Evolutionary conservation across 2,329 filamentous ascomycete genomes (phyloP).

Genomic region (Ophiostoma angusticollis): DNA sequence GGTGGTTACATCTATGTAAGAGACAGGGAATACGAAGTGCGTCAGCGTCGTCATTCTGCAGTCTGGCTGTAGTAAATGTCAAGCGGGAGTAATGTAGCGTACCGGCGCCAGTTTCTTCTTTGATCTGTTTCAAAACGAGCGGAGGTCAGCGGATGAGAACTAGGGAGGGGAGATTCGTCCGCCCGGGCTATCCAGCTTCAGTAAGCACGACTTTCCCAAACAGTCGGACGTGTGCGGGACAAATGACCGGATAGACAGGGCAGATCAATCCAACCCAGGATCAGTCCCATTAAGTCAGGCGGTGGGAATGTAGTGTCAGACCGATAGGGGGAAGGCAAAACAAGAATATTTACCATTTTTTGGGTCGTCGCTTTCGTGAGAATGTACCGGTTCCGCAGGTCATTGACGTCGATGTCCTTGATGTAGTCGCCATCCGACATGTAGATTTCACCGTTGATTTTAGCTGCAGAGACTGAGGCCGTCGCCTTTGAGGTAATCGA

Average conservation of each 20-base stretch:
- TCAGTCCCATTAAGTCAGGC: slow-evolving; percentile 17
- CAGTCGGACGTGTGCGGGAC: too few relatives aligned
- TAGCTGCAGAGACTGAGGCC: slow-evolving; percentile 28
- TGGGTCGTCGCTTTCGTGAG: slow-evolving; percentile 94
- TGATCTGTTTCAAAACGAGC: slow-evolving; percentile 75
- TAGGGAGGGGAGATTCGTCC: slow-evolving; percentile 37
- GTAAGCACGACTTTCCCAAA: slow-evolving; percentile 59
- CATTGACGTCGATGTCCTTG: slow-evolving; percentile 98
- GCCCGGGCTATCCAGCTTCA: slow-evolving; percentile 50
- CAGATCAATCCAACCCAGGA: slow-evolving; percentile 18
- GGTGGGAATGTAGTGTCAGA: slow-evolving; percentile 11
- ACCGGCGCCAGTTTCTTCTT: slow-evolving; percentile 99
- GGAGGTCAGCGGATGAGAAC: slow-evolving; percentile 90
- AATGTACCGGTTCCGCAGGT: slow-evolving; percentile 89
- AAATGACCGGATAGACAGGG: slow-evolving; percentile 12
- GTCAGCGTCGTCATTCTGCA: slow-evolving; percentile 11
- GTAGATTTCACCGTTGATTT: slow-evolving; percentile 79
- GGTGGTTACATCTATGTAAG: slow-evolving; percentile 92
- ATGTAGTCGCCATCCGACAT: slow-evolving; percentile 95
- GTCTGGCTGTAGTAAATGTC: background rate
- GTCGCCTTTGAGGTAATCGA: slow-evolving; percentile 31
- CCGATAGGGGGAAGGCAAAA: slow-evolving; percentile 35
- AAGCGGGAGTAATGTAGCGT: slow-evolving; percentile 44
- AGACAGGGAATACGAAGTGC: slow-evolving; percentile 45
- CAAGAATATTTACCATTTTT: slow-evolving; percentile 94